Percentiles rank a stretch among this genome's conserved stretches.
Evolutionary conservation across 345 rosid species (phyloP).

Genomic region (Brassica juncea): DNA sequence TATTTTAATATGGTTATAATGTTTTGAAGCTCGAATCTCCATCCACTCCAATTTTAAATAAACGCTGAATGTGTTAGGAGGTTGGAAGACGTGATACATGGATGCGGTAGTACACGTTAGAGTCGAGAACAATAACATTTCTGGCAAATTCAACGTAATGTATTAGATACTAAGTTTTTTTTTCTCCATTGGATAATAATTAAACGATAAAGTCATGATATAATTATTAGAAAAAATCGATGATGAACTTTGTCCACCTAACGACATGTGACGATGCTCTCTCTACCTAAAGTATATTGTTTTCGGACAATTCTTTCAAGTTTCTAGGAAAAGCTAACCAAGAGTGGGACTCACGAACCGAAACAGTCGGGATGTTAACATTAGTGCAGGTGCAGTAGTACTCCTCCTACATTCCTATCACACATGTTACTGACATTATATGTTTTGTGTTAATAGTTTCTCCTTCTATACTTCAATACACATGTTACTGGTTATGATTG

Average conservation of each 20-base stretch:
- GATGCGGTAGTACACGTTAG: conserved; percentile 31
- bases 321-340: not conserved
- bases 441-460: not conserved
- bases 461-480: not conserved
- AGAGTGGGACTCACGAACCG: not conserved
- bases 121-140: not conserved
- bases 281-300: not conserved
- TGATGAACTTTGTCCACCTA: not conserved
- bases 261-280: conserved; percentile 8
- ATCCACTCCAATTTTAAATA: conserved; percentile 14
- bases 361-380: not conserved
- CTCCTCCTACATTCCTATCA: not conserved
- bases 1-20: not conserved
- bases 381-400: not conserved
- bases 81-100: conserved; percentile 33
- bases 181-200: not conserved
- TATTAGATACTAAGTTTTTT: not conserved
- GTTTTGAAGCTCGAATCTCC: conserved; percentile 30
- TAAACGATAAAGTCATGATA: not conserved
- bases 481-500: not conserved
- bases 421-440: not conserved
- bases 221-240: not conserved
- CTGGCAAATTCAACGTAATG: not conserved
- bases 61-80: conserved; percentile 4
- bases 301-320: not conserved